Base-by-base conservation (phyloP, 2,329 filamentous ascomycete species). In the Orbilia ellipsospora region DNA sequence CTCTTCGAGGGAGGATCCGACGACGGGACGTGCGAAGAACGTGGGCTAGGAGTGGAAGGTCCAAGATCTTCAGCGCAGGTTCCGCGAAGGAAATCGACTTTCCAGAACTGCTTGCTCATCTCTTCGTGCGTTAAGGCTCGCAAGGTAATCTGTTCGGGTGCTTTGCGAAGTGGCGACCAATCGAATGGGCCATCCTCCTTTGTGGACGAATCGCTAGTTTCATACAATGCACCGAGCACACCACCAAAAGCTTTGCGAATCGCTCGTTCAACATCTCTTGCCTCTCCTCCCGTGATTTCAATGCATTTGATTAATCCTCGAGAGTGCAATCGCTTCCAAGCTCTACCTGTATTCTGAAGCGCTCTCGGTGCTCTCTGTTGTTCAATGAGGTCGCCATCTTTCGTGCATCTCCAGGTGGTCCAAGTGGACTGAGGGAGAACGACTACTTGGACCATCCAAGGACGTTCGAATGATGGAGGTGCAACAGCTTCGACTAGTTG, bases 361-460 rank as follows among this genome's bases (percentile, higher is more conserved):
- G 26, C 65, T 61, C 60, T 67, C 5, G 73, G 73, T 10, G 52
- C 73, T 16, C 42, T 65, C 31, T 48, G 60, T 40, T 70, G 62
- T 42, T 65, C 60, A n/a, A 70, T 10, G 2, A 76, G 26, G 12
- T 70, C 55, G 10, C 73, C 65, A n/a, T 76, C 73, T 31, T 63
- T 67, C 2, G 64, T 69, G 12, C 52, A 44, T 18, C 40, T 64
- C 64, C 65, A 76, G 5, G 65, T 70, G 3, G 73, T 62, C 73
- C 73, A 76, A 12, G 65, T 76, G 20, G 65, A 65, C 52, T 61
- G 78, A 2, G 78, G 78, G 7, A 79, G 72, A 18, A 79, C 54
- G 4, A 79, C 72, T 10, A 77, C 64, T 45, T 79, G 77, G 5
- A 79, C 55, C 4, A 67, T 56, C 78, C 78, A 79, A 10, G 78